Percentiles rank a stretch among this genome's conserved stretches.
Evolutionary conservation across 208 protist species (phyloP).

Genomic region (Tritrichomonas musculus): DNA sequence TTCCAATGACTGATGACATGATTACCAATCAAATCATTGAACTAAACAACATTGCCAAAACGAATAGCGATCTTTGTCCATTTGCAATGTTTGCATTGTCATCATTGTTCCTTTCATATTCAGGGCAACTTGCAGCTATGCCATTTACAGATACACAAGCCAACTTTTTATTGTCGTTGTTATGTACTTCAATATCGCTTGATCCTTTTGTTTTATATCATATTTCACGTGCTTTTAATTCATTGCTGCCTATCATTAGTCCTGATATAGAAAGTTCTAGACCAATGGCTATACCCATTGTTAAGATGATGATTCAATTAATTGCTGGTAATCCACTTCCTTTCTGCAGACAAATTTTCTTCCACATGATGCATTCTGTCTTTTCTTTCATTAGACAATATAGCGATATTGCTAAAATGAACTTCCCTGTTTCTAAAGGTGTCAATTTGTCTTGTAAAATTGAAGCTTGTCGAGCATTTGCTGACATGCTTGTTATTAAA

Average conservation of each 20-base stretch:
- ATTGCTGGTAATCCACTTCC: background rate
- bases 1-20: background rate
- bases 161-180: background rate
- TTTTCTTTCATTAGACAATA: background rate
- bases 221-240: background rate
- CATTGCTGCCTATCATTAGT: background rate
- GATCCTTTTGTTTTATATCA: background rate
- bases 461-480: background rate
- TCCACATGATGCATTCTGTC: background rate
- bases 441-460: background rate
- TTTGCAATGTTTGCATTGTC: background rate
- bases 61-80: background rate
- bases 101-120: background rate
- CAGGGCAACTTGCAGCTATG: background rate
- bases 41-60: background rate
- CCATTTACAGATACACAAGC: background rate
- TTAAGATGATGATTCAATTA: background rate
- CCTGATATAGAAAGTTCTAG: background rate
- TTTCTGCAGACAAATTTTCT: background rate
- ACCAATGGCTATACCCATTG: background rate
- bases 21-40: background rate
- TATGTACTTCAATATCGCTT: background rate
- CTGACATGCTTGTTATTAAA: background rate
- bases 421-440: background rate
- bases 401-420: background rate